Conservation (phyloP, 768 basidiomycete genomes). For the Roridomyces roridus region DNA sequence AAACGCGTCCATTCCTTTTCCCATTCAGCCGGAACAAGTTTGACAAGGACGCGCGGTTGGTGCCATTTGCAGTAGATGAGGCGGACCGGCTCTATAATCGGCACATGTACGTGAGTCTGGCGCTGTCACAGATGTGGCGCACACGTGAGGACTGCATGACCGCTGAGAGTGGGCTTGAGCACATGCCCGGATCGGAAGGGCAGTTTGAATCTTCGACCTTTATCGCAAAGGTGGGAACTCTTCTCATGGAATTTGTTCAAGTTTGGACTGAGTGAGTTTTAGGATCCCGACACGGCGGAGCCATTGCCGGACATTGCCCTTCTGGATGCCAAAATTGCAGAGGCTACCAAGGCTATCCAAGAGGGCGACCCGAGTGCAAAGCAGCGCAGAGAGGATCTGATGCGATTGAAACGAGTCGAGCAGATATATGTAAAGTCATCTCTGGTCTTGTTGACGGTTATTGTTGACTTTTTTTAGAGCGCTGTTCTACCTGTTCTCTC, state of each 20-base stretch:
- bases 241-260: no score
- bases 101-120: constrained; percentile 89
- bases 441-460: neutral
- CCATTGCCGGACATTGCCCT: constrained; percentile 75
- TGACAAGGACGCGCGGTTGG: constrained; percentile 67
- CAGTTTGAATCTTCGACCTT: constrained; percentile 59
- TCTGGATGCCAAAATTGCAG: constrained; percentile 76
- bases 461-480: constrained; percentile 54
- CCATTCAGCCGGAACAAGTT: constrained; percentile 82
- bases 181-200: constrained; percentile 72
- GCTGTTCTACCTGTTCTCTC: constrained; percentile 83
- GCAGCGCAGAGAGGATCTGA: constrained; percentile 76
- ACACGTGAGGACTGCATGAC: constrained; percentile 95
- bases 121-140: constrained; percentile 94
- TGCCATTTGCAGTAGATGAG: constrained; percentile 96
- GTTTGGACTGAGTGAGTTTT: constrained; percentile 6
- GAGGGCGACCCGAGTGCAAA: constrained; percentile 58
- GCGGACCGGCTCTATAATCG: constrained; percentile 89
- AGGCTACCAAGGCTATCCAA: constrained; percentile 58
- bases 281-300: constrained; percentile 69
- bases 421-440: constrained; percentile 80
- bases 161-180: constrained; percentile 89
- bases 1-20: constrained; percentile 90
- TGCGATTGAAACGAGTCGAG: constrained; percentile 89
- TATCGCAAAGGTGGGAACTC: constrained; percentile 44